Conservation (phyloP, 2,329 filamentous ascomycete genomes). For the Davidsoniella neocaledoniae region DNA sequence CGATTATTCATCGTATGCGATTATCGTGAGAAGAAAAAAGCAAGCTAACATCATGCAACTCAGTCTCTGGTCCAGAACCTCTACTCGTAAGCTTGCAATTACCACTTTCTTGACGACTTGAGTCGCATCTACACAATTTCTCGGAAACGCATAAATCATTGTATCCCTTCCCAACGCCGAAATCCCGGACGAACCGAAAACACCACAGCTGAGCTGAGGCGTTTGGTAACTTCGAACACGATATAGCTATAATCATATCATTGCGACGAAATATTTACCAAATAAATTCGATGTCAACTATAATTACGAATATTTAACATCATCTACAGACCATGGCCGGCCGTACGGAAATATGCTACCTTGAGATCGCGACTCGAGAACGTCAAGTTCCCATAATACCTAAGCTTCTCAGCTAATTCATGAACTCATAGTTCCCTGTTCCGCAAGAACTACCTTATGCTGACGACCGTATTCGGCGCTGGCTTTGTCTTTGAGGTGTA, state of each 20-base stretch:
- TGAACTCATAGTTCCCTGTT: conserved; percentile 50
- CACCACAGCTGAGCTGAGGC: background rate
- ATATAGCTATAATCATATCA: background rate
- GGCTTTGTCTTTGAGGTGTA: conserved; percentile 94
- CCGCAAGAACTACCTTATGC: conserved; percentile 74
- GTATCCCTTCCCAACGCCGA: background rate
- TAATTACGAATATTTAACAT: background rate
- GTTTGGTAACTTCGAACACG: background rate
- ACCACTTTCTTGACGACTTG: background rate
- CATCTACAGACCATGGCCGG: background rate
- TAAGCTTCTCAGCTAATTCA: background rate
- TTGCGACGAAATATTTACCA: background rate
- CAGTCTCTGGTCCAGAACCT: conserved; percentile 30
- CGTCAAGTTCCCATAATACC: background rate
- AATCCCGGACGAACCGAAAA: background rate
- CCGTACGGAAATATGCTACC: conserved; percentile 3
- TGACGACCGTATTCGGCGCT: conserved; percentile 67
- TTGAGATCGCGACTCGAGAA: background rate
- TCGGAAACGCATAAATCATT: background rate
- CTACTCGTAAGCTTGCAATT: conserved; percentile 37
- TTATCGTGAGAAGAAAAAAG: too few species aligned
- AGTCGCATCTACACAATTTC: background rate
- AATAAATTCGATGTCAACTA: background rate
- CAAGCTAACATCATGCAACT: conserved; percentile 6
- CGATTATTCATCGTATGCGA: too few species aligned